phyloP scores from a whole-genome alignment of 2,329 filamentous ascomycete genomes.

The Verticillium albo-atrum region DNA sequence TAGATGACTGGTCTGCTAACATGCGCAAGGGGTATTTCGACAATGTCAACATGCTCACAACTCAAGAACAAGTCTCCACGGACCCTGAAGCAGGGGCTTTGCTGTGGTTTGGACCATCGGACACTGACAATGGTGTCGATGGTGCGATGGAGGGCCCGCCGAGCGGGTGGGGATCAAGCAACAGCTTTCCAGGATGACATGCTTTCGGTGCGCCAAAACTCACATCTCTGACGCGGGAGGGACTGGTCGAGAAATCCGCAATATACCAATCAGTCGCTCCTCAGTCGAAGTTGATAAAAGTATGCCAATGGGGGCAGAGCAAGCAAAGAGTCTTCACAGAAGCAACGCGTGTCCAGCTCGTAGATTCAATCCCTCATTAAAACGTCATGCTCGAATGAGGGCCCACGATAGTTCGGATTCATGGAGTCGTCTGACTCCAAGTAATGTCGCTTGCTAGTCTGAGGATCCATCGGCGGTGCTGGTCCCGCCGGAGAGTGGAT shows the following conservation, averaged over 20 bases:
- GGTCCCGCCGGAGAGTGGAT: neutral
- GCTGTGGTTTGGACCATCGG: neutral
- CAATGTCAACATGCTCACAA: neutral
- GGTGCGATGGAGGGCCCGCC: neutral
- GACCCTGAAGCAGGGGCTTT: neutral
- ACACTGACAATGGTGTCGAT: neutral
- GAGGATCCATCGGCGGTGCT: neutral
- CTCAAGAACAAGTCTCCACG: neutral
- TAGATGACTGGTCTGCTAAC: neutral
- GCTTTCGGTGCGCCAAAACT: neutral
- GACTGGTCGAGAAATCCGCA: neutral
- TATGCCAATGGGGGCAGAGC: too few species aligned
- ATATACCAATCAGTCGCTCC: too few species aligned
- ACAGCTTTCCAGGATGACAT: neutral
- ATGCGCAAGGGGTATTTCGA: neutral
- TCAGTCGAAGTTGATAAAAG: too few species aligned
- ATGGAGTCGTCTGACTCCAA: neutral
- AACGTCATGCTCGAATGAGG: too few species aligned
- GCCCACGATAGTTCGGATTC: neutral
- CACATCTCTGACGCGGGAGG: neutral
- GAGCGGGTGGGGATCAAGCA: neutral
- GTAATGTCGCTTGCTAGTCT: neutral
- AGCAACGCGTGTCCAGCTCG: too few species aligned
- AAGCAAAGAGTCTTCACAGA: too few species aligned
- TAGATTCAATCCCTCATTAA: too few species aligned